Base-by-base conservation (phyloP, 768 basidiomycete genomes). In the Suillus americanus region DNA sequence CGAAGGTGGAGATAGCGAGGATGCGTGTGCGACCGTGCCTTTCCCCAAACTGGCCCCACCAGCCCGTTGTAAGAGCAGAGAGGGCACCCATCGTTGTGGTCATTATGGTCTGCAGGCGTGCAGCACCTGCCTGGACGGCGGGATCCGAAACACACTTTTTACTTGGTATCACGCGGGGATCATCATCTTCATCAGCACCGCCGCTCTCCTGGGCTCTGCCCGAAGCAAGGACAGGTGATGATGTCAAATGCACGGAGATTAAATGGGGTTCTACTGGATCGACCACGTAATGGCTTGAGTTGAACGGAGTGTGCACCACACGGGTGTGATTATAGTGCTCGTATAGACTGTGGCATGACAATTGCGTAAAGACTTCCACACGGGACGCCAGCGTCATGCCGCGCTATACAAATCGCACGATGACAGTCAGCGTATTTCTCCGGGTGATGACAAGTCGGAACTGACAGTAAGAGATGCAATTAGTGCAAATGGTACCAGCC, bases 11-110 rank as follows among this genome's bases (percentile, higher is more conserved):
- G 18, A 86, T 74, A 2, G 85, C 84, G 63, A 96, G 84, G 51
- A 96, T 85, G 30, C 83, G 84, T 56, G 89, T 94, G 41, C 95
- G 83, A 12, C 95, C 95, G 67, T 88, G 78, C 10, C 81, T 77
- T 73, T 96, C 94, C 12, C 91, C 89, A 48, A 88, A 85, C 57
- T 87, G 84, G 60, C 92, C 92, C 95, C 95, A 97, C 79, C 89
- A 91, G 0, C 91, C 92, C 0, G 93, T 93, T 5, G 91, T 92
- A 55, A 93, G 78, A 1, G 92, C 92, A 60, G 91, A 90, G 46
- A 97, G 80, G 8, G 86, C 72, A 60, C 92, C 94, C 87, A 91
- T 90, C 10, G 83, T 83, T 13, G 91, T 87, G 2, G 89, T 88
- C 75, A 96, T 86, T 59, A 86, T 84, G 8, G 89, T 89, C 77